Percentiles rank a stretch among this genome's conserved stretches.
Conservation (phyloP, 2,329 filamentous ascomycete species). For the Metarhizium humberi region DNA sequence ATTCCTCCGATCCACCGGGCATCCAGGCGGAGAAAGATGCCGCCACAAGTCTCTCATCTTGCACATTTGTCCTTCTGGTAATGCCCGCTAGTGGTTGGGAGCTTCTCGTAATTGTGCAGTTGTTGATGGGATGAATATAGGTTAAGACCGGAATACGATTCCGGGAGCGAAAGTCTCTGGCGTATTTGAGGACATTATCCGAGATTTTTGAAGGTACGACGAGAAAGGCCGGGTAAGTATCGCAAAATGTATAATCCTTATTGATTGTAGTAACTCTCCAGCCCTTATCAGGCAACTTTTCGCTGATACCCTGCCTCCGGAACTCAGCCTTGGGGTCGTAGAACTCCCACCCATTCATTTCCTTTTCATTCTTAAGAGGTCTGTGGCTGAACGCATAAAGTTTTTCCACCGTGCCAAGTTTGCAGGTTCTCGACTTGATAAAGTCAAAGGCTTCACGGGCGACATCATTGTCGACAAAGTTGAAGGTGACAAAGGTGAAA, state of each 20-base stretch:
- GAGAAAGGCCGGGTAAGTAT: constrained; percentile 81
- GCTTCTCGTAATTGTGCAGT: constrained; percentile 91
- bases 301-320: constrained; percentile 75
- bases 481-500: constrained; percentile 89
- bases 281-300: constrained; percentile 64
- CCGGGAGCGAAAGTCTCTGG: constrained; percentile 78
- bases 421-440: constrained; percentile 73
- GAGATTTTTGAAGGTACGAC: constrained; percentile 84
- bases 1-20: constrained; percentile 22
- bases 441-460: constrained; percentile 83
- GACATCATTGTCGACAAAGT: constrained; percentile 64
- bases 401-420: constrained; percentile 73
- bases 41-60: constrained; percentile 88
- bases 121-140: constrained; percentile 94
- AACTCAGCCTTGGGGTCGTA: constrained; percentile 86
- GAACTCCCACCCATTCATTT: constrained; percentile 69
- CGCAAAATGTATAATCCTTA: constrained; percentile 78
- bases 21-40: constrained; percentile 64
- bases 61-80: constrained; percentile 79
- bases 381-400: constrained; percentile 85
- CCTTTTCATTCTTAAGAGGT: constrained; percentile 62
- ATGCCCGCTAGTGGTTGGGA: constrained; percentile 87
- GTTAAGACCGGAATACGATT: constrained; percentile 81
- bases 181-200: constrained; percentile 95
- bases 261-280: constrained; percentile 94